phyloP scores from a whole-genome alignment of 441 rosid genomes.

The Populus trichocarpa region DNA sequence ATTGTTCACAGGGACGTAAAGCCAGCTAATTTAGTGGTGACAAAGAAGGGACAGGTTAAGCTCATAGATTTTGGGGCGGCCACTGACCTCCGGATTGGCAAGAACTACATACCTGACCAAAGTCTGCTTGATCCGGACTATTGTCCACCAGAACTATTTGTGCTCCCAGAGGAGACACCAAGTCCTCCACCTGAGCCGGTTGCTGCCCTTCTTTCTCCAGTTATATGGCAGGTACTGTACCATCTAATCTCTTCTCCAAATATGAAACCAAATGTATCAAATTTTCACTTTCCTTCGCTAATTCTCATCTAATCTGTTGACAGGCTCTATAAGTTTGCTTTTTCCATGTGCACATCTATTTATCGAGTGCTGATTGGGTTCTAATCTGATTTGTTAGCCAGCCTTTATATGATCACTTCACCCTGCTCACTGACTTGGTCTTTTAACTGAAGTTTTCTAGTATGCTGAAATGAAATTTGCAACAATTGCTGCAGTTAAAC shows the following conservation, averaged over 20 bases:
- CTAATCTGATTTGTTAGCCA: no score
- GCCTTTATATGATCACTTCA: no score
- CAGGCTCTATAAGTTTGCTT: not conserved
- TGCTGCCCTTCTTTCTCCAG: slow-evolving; percentile 89
- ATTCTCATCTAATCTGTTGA: not conserved
- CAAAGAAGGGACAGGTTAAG: slow-evolving; percentile 85
- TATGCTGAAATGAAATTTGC: slow-evolving; percentile 14
- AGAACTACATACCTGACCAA: slow-evolving; percentile 71
- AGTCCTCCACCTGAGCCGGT: slow-evolving; percentile 94
- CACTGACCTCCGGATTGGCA: slow-evolving; percentile 92
- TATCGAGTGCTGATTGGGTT: no score
- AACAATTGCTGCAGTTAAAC: slow-evolving; percentile 59
- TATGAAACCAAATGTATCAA: not conserved
- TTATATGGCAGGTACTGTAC: slow-evolving; percentile 76
- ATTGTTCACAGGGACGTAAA: slow-evolving; percentile 92
- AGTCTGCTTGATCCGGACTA: slow-evolving; percentile 83
- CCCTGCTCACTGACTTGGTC: not conserved
- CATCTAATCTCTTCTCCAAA: not conserved
- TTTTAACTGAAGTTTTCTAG: not conserved
- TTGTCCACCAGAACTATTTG: slow-evolving; percentile 91
- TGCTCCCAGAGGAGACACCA: slow-evolving; percentile 95
- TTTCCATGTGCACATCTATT: not conserved
- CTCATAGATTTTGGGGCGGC: slow-evolving; percentile 99
- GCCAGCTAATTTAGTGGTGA: slow-evolving; percentile 90
- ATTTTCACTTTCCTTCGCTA: not conserved